phyloP scores from a whole-genome alignment of 768 basidiomycete species.

The Mycena epipterygia region DNA sequence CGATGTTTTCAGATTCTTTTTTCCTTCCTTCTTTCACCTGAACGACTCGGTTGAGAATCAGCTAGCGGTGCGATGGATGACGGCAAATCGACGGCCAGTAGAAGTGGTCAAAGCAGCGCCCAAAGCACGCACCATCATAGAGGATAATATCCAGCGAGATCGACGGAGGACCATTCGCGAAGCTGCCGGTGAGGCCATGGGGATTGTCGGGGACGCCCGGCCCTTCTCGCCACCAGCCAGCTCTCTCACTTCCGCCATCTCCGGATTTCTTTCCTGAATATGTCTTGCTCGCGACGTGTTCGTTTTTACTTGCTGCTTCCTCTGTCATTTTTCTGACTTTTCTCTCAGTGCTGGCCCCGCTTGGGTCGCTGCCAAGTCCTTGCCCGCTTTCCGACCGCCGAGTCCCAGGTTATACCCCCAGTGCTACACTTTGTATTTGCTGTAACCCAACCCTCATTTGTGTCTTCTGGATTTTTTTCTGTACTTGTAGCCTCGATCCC shows the following conservation, averaged over 20 bases:
- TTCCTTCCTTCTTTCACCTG: neutral
- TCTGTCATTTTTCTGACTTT: neutral
- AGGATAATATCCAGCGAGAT: too few relatives aligned
- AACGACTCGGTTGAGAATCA: neutral
- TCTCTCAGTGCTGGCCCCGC: neutral
- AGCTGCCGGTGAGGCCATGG: too few relatives aligned
- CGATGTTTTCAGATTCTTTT: neutral
- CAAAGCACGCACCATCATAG: too few relatives aligned
- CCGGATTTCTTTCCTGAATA: neutral
- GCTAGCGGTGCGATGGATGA: neutral
- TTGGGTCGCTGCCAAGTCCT: neutral
- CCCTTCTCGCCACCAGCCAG: conserved; percentile 1
- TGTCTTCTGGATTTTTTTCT: neutral
- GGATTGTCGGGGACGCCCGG: neutral
- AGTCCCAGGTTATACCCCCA: neutral
- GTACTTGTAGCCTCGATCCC: neutral
- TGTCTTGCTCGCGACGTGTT: conserved; percentile 4
- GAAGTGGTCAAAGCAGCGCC: too few relatives aligned
- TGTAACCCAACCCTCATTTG: neutral
- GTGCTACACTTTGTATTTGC: neutral
- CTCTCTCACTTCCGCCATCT: neutral
- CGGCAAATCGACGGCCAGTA: too few relatives aligned
- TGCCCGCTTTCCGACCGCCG: too few relatives aligned
- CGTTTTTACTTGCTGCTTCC: neutral
- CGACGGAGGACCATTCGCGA: too few relatives aligned